Percentiles rank a stretch among this genome's conserved stretches.
Conservation (phyloP, 129 eudicot species). For the Mikania micrantha region DNA sequence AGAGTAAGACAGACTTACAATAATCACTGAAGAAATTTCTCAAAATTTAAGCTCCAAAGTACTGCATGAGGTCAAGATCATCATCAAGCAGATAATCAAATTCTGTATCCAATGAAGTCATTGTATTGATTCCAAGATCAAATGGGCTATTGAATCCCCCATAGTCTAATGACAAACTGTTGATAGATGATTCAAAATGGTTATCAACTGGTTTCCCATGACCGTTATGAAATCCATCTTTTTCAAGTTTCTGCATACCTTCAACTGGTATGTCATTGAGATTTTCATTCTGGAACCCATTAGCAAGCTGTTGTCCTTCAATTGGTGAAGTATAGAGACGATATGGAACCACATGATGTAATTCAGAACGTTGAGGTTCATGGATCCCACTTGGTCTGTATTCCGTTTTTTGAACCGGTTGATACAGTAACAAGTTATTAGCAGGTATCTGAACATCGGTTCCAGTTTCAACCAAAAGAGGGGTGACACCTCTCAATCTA, state of each 20-base stretch:
- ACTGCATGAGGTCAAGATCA: slow-evolving; percentile 28
- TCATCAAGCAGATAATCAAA: slow-evolving; percentile 36
- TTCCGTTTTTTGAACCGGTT: slow-evolving; percentile 33
- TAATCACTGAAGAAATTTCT: slow-evolving; percentile 2
- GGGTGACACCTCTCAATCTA: slow-evolving; percentile 15
- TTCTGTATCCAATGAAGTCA: slow-evolving; percentile 35
- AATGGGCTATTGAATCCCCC: slow-evolving; percentile 43
- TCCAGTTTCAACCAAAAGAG: slow-evolving; percentile 9
- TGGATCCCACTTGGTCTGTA: slow-evolving; percentile 31
- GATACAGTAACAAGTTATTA: slow-evolving; percentile 31
- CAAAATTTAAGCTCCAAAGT: slow-evolving; percentile 42
- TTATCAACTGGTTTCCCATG: slow-evolving; percentile 30
- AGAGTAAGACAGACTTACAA: background rate
- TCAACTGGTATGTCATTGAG: slow-evolving; percentile 19
- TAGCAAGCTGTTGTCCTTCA: slow-evolving; percentile 23
- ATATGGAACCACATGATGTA: slow-evolving; percentile 19
- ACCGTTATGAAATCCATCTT: slow-evolving; percentile 31
- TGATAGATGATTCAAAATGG: slow-evolving; percentile 43
- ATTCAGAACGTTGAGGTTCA: slow-evolving; percentile 26
- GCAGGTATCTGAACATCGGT: slow-evolving; percentile 24
- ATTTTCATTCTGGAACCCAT: slow-evolving; percentile 30
- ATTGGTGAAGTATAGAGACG: slow-evolving; percentile 18
- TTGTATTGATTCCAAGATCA: slow-evolving; percentile 33
- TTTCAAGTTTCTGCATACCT: slow-evolving; percentile 20
- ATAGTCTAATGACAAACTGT: slow-evolving; percentile 43